Percentiles rank a stretch among this genome's conserved stretches.
phyloP scores from a whole-genome alignment of 1,284 basidiomycete species.

The Mycosarcoma mackinlayi region DNA sequence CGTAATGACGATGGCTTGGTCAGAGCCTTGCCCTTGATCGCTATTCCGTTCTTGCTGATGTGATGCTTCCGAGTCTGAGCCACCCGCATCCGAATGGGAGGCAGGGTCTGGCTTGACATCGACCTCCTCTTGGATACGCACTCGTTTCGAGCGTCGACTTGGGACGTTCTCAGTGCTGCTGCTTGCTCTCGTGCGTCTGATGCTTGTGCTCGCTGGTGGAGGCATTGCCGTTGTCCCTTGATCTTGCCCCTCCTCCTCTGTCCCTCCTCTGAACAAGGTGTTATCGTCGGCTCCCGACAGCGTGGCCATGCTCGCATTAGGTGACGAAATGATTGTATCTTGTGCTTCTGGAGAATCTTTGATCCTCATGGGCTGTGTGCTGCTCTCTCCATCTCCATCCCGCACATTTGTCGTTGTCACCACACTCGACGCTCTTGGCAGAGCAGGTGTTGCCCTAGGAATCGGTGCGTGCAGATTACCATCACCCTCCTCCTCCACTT shows the following conservation, averaged over 20 bases:
- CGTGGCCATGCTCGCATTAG: conserved; percentile 17
- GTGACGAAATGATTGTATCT: conserved; percentile 4
- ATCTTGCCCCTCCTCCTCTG: conserved; percentile 6
- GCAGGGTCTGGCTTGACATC: conserved; percentile 30
- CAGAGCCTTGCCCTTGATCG: conserved; percentile 4
- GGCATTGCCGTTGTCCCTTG: conserved; percentile 28
- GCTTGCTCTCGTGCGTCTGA: conserved; percentile 16
- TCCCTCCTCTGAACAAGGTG: conserved; percentile 17
- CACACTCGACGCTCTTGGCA: conserved; percentile 7
- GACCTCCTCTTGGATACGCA: conserved; percentile 25
- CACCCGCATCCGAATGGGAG: not conserved
- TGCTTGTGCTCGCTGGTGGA: conserved; percentile 24
- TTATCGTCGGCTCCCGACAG: conserved; percentile 25
- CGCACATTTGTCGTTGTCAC: not conserved
- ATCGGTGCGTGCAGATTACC: conserved; percentile 52
- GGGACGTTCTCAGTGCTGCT: not conserved
- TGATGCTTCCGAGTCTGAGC: not conserved
- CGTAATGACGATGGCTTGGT: conserved; percentile 35
- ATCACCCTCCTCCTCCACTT: conserved; percentile 51
- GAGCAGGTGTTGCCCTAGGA: conserved; percentile 22
- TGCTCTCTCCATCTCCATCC: conserved; percentile 22
- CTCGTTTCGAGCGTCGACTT: conserved; percentile 33
- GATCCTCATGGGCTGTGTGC: conserved; percentile 21
- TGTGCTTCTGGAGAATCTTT: conserved; percentile 41
- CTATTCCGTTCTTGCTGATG: not conserved